Evolutionary conservation across 2,329 filamentous ascomycete species (phyloP).

Genomic region (Clathrospora elynae): DNA sequence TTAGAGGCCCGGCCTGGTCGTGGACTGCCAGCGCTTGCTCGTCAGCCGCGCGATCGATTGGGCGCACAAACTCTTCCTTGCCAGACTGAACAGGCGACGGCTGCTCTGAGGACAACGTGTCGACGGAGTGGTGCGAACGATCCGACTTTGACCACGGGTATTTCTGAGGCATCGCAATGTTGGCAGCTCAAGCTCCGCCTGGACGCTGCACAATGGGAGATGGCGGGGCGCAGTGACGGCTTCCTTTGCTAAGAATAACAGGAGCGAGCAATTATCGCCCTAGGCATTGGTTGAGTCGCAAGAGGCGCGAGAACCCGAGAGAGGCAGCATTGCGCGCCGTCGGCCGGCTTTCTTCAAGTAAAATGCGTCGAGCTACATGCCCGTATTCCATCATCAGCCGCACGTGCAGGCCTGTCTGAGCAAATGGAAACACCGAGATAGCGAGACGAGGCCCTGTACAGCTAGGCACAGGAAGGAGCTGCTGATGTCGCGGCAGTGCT

Average conservation of each 20-base stretch:
- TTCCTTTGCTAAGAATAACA: slow-evolving; percentile 45
- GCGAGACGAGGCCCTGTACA: slow-evolving; percentile 27
- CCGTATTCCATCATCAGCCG: slow-evolving; percentile 28
- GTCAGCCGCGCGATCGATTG: slow-evolving; percentile 43
- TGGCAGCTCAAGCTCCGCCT: slow-evolving; percentile 28
- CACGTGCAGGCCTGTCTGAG: slow-evolving; percentile 38
- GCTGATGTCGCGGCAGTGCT: slow-evolving; percentile 39
- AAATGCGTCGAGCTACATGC: slow-evolving; percentile 24
- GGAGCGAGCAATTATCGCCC: slow-evolving; percentile 30
- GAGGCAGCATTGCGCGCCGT: slow-evolving; percentile 26
- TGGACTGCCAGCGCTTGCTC: slow-evolving; percentile 42
- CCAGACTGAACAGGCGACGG: slow-evolving; percentile 44
- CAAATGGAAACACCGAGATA: slow-evolving; percentile 31
- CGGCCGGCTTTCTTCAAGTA: slow-evolving; percentile 27
- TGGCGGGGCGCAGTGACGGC: slow-evolving; percentile 27
- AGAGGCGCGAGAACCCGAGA: slow-evolving; percentile 23
- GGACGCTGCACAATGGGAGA: slow-evolving; percentile 26
- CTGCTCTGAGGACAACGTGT: slow-evolving; percentile 40
- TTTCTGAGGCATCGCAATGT: slow-evolving; percentile 47
- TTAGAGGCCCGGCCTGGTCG: slow-evolving; percentile 33
- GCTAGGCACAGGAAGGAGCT: slow-evolving; percentile 29
- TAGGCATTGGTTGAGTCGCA: slow-evolving; percentile 23
- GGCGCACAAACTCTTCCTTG: slow-evolving; percentile 32
- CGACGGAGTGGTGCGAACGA: slow-evolving; percentile 46
- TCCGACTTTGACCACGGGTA: slow-evolving; percentile 48